Conservation (phyloP, 768 basidiomycete genomes). For the Phlebiopsis gigantea region DNA sequence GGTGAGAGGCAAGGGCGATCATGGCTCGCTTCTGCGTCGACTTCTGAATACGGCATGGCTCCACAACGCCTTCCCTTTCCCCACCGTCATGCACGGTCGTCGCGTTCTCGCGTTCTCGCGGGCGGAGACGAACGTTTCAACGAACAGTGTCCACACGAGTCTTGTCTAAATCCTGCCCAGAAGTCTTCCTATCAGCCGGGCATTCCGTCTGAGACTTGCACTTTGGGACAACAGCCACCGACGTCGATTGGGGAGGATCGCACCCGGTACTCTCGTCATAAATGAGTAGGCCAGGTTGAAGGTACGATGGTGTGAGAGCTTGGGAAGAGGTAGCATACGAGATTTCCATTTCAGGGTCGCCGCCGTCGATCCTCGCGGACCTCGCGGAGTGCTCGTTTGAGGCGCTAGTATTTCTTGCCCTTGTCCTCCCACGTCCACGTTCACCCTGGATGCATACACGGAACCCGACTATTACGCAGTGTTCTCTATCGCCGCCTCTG, state of each 20-base stretch:
- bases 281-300: not conserved
- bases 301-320: not conserved
- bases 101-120: not conserved
- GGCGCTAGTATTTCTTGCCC: not conserved
- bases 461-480: conserved; percentile 52
- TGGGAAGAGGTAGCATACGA: not conserved
- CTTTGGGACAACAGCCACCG: not conserved
- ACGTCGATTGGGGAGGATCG: not conserved
- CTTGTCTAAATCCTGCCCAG: not conserved
- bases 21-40: conserved; percentile 4
- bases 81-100: not conserved
- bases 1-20: not conserved
- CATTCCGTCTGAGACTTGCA: not conserved
- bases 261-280: not conserved
- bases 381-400: not conserved
- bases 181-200: not conserved
- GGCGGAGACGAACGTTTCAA: not conserved
- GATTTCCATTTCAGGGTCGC: not conserved
- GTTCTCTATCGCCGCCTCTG: conserved; percentile 46
- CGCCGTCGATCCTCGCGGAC: not conserved
- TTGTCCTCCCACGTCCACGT: conserved; percentile 9
- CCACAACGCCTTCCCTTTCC: not conserved
- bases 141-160: not conserved
- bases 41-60: conserved; percentile 1
- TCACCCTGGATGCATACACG: conserved; percentile 17